Conservation (phyloP, 1,139 yeast species). For the Wickerhamomyces sp. region DNA sequence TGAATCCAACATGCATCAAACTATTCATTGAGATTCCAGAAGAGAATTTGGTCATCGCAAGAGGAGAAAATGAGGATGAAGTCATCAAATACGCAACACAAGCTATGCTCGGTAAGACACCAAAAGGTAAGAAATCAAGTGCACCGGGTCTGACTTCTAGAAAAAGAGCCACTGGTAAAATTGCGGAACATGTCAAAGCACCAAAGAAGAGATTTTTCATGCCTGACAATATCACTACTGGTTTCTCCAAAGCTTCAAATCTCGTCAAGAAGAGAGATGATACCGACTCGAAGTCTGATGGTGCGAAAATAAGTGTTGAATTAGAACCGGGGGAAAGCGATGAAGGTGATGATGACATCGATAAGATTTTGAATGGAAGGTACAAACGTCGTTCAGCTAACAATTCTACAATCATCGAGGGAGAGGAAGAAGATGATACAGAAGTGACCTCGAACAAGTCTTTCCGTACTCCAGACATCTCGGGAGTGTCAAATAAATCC, state of each 20-base stretch:
- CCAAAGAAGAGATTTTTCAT: slow-evolving; percentile 49
- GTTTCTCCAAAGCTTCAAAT: slow-evolving; percentile 55
- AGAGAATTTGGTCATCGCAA: slow-evolving; percentile 53
- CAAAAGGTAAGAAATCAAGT: slow-evolving; percentile 5
- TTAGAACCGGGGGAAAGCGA: slow-evolving; percentile 16
- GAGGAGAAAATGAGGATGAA: slow-evolving; percentile 63
- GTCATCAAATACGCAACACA: slow-evolving; percentile 57
- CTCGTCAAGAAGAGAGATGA: slow-evolving; percentile 33
- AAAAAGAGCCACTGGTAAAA: slow-evolving; percentile 8
- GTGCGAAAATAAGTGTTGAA: slow-evolving; percentile 8
- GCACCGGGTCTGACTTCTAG: too few relatives aligned
- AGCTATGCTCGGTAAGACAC: slow-evolving; percentile 31
- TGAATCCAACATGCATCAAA: slow-evolving; percentile 52
- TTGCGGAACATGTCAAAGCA: slow-evolving; percentile 5
- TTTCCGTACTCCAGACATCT: neutral
- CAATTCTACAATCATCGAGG: too few relatives aligned
- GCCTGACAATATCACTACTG: slow-evolving; percentile 76
- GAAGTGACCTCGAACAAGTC: neutral
- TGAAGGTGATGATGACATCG: neutral
- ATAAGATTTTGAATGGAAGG: neutral
- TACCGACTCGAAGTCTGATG: slow-evolving; percentile 1
- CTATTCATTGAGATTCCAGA: slow-evolving; percentile 60
- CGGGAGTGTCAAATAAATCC: neutral
- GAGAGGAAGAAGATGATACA: too few relatives aligned
- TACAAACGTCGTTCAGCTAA: too few relatives aligned